Base-by-base conservation (phyloP, 2,329 filamentous ascomycete species). In the Myriosclerotinia scirpicola region DNA sequence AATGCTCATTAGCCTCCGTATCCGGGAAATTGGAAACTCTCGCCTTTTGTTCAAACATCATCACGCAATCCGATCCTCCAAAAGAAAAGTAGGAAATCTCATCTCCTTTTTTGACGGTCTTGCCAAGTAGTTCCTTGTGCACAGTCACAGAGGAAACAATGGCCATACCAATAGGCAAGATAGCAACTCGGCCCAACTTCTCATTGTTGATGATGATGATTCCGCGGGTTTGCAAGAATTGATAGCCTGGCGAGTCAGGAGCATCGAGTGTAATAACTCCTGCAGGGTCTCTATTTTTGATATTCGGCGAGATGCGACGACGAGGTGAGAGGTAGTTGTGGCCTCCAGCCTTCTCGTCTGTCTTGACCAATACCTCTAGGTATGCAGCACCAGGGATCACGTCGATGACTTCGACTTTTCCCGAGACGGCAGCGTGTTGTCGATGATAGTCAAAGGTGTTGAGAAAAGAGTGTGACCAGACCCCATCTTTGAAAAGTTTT, bases 141-240 rank as follows among this genome's bases (percentile, higher is more conserved):
- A 80, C 53, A 30, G 75, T 73, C 3, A 81, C 78, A 3, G 78
- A 80, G 2, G 79, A 81, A 0, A 82, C 77, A 40, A 78, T 76
- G 5, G 78, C 79, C 80, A 81, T 82, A 11, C 80, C 79, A 63
- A 81, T 78, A 0, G 80, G 80, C 36, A 82, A 63, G 22, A 81
- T 74, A 1, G 78, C 80, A 6, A 81, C 79, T 22, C 76, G 69
- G 2, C 80, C 79, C 15, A 70, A 67, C 0, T 64, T 46, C 0
- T 74, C 68, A 6, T 76, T 78, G 0, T 81, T 75, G 15, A 81
- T 77, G n/a, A 81, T 65, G 1, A 81, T 69, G 30, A 78, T 65
- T 2, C 79, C 80, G 3, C 79, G 72, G 3, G 76, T 76, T 68
- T 80, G 79, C 7, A 76, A 69, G 66, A 78, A 81, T 68, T 81